phyloP scores from a whole-genome alignment of 345 rosid genomes.

The Raphanus sativus region DNA sequence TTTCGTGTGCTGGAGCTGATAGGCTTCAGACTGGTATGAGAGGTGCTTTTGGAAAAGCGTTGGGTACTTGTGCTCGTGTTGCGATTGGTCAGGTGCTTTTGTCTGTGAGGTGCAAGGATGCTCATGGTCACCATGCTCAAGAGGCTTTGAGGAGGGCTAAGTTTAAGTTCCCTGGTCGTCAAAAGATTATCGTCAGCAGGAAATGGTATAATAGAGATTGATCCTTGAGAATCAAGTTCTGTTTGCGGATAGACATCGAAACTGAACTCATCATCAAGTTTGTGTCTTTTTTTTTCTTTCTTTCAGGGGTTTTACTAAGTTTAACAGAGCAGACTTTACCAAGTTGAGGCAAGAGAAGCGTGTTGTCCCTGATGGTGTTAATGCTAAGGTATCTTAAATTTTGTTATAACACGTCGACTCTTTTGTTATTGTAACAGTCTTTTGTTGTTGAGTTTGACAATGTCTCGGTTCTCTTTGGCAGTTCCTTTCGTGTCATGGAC shows the following conservation, averaged over 20 bases:
- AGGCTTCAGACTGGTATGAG: conserved; percentile 86
- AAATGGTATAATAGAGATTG: conserved; percentile 47
- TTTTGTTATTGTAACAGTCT: neutral
- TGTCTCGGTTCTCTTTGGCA: conserved; percentile 21
- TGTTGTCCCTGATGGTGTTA: conserved; percentile 66
- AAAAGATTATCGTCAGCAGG: conserved; percentile 79
- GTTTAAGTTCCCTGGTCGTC: conserved; percentile 81
- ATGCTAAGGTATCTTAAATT: conserved; percentile 55
- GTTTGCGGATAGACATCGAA: too few species aligned
- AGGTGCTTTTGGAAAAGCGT: conserved; percentile 81
- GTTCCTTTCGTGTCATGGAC: conserved; percentile 80
- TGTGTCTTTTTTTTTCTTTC: neutral
- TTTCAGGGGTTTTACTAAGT: conserved; percentile 72
- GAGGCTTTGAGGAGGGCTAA: conserved; percentile 81
- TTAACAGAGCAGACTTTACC: conserved; percentile 56
- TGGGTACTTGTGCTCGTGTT: conserved; percentile 71
- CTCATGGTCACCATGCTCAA: conserved; percentile 65
- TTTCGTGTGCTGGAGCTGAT: conserved; percentile 88
- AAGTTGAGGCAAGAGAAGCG: conserved; percentile 60
- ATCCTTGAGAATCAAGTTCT: neutral
- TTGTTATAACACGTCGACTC: neutral
- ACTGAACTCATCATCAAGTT: neutral
- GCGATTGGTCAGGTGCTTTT: conserved; percentile 80
- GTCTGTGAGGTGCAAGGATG: conserved; percentile 75
- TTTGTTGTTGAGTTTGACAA: neutral